A percentile compares a stretch with the other conserved stretches of the same genome.
Evolutionary conservation across 768 basidiomycete genomes (phyloP).

Genomic region (Mycena chlorophos): DNA sequence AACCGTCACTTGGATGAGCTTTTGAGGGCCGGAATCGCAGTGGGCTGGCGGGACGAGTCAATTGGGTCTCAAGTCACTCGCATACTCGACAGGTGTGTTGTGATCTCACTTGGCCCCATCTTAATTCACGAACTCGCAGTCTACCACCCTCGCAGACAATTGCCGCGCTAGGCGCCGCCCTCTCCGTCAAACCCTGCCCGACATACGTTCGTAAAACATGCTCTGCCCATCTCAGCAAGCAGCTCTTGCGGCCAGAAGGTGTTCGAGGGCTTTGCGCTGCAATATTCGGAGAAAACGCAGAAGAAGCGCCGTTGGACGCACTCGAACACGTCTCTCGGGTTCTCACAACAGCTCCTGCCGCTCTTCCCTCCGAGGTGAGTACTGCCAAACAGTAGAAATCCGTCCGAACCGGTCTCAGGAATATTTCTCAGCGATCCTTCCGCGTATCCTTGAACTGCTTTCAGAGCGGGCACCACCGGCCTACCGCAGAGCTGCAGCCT

Average conservation of each 20-base stretch:
- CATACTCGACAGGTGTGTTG: slow-evolving; percentile 60
- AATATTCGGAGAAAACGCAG: slow-evolving; percentile 63
- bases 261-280: slow-evolving; percentile 68
- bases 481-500: slow-evolving; percentile 64
- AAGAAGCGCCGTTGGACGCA: slow-evolving; percentile 62
- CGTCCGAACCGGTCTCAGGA: slow-evolving; percentile 41
- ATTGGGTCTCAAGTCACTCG: slow-evolving; percentile 55
- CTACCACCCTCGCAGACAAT: slow-evolving; percentile 68
- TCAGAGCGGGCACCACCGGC: slow-evolving; percentile 40
- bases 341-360: slow-evolving; percentile 61
- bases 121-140: slow-evolving; percentile 38
- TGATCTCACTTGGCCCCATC: slow-evolving; percentile 17
- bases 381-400: neutral
- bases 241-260: slow-evolving; percentile 70
- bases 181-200: slow-evolving; percentile 47
- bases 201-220: slow-evolving; percentile 60
- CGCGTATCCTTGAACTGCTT: slow-evolving; percentile 55
- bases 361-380: slow-evolving; percentile 55
- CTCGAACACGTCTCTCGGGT: slow-evolving; percentile 71
- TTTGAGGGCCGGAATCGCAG: slow-evolving; percentile 55
- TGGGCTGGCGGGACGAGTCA: slow-evolving; percentile 62
- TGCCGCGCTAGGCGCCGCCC: slow-evolving; percentile 58
- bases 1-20: slow-evolving; percentile 57
- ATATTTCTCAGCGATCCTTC: slow-evolving; percentile 58
- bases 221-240: slow-evolving; percentile 63